Conservation (phyloP, 2,329 filamentous ascomycete genomes). For the Epicoccum sorghinum region DNA sequence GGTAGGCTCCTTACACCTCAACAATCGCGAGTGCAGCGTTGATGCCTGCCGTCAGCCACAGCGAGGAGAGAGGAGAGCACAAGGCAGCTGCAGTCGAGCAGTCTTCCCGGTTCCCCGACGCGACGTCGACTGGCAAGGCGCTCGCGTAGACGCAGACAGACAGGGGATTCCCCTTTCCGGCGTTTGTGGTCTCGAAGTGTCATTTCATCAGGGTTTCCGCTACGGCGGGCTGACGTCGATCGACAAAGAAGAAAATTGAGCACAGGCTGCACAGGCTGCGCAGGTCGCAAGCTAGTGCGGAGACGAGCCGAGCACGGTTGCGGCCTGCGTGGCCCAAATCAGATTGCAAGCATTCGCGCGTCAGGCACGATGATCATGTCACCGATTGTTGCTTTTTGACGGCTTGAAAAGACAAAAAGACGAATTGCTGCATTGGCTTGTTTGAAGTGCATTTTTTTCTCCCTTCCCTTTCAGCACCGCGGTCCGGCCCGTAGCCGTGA, state of each 20-base stretch:
- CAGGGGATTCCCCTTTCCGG: slow-evolving; percentile 3
- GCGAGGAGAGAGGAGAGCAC: slow-evolving; percentile 10
- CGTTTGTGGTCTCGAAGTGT: background rate
- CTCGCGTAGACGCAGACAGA: background rate
- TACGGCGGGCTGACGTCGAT: slow-evolving; percentile 5
- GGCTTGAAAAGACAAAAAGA: background rate
- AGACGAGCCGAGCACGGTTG: slow-evolving; percentile 16
- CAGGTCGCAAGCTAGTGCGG: slow-evolving; percentile 11
- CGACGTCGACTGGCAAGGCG: slow-evolving; percentile 2
- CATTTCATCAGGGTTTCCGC: slow-evolving; percentile 2
- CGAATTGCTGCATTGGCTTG: background rate
- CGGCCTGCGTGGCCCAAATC: slow-evolving; percentile 1
- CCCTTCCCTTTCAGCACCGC: background rate
- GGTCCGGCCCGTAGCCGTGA: slow-evolving; percentile 23
- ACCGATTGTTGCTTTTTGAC: background rate
- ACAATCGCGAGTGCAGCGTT: slow-evolving; percentile 21
- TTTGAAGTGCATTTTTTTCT: background rate
- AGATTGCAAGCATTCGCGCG: slow-evolving; percentile 2
- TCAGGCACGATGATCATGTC: slow-evolving; percentile 3
- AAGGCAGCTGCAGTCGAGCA: background rate
- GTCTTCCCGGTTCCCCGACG: slow-evolving; percentile 11
- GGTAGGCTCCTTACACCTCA: slow-evolving; percentile 24
- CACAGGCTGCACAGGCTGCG: slow-evolving; percentile 12
- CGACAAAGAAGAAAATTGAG: slow-evolving; percentile 1
- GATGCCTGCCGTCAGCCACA: slow-evolving; percentile 14